Evolutionary conservation across 441 rosid species (phyloP).

Genomic region (Gossypium gossypioides): DNA sequence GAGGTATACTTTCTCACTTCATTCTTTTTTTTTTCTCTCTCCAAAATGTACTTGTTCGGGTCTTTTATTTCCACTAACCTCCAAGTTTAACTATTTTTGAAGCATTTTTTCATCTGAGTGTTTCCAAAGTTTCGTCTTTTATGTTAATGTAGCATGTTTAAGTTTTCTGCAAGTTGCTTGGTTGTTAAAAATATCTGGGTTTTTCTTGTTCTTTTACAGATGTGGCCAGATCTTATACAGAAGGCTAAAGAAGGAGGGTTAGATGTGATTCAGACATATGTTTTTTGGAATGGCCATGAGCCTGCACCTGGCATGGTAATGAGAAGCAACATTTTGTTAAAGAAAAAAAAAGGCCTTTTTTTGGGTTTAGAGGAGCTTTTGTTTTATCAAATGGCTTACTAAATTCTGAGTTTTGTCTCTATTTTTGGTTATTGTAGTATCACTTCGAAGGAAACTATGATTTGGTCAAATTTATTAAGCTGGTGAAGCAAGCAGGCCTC

Average conservation of each 20-base stretch:
- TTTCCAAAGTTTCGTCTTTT: constrained; percentile 6
- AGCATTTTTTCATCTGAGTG: constrained; percentile 12
- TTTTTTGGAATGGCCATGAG: constrained; percentile 97
- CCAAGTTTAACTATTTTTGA: neutral
- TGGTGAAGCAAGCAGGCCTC: constrained; percentile 76
- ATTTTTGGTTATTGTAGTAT: constrained; percentile 40
- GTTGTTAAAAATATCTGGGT: constrained; percentile 6
- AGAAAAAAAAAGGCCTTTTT: neutral
- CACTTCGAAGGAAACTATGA: constrained; percentile 75
- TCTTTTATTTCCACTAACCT: constrained; percentile 13
- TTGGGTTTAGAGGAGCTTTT: neutral
- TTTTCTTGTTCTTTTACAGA: constrained; percentile 33
- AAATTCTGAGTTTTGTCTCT: constrained; percentile 6
- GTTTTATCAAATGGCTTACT: neutral
- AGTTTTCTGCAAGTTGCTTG: neutral
- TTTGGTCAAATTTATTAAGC: constrained; percentile 74
- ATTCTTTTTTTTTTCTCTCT: neutral
- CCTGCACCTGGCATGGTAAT: constrained; percentile 78
- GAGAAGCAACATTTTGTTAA: neutral
- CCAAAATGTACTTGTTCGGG: constrained; percentile 28
- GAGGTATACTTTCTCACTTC: constrained; percentile 38
- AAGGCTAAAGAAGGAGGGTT: constrained; percentile 94
- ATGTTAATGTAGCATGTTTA: constrained; percentile 7
- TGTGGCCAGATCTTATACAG: constrained; percentile 98
- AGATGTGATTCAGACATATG: constrained; percentile 96